Base-by-base conservation (phyloP, 768 basidiomycete genomes). In the Mycena epipterygia region DNA sequence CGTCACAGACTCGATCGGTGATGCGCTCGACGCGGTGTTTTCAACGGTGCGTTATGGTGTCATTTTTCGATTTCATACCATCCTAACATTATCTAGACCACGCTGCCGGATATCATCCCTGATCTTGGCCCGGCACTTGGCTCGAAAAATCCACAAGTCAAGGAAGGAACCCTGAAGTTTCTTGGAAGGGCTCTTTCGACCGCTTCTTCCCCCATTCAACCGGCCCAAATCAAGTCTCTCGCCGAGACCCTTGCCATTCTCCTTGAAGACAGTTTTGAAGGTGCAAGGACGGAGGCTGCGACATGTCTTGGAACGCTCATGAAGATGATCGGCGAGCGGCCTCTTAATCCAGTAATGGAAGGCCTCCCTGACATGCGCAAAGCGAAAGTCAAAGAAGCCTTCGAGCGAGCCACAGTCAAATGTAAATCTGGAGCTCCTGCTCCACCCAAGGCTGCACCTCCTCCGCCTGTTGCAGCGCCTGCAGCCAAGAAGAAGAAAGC, bases 241-340 rank as follows among this genome's bases (percentile, higher is more conserved):
- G 89, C 95, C 2, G 96, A 97, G 68, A 84, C 89, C 11, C 85
- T 98, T 17, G 90, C 92, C 8, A 75, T 82, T 7, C 86, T 96
- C 11, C 86, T 98, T 16, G 96, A 96, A 80, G 98, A 99, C 77
- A 88, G 93, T 14, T 91, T 90, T 71, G 97, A 95, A 78, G 93
- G 93, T 33, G 95, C 96, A 29, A 89, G 98, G 49, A 92, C 91
- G 65, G 94, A 96, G 73, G 95, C 96, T n/a, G 96, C 96, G 0
- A 87, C 87, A 42, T 93, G 91, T 74, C 84, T 99, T 37, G 98
- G 97, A 21, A 92, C 90, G 0, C 82, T 99, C 74, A 97, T 97
- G 94, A 98, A 95, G 85, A 97, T 99, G 88, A 89, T 99, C 14
- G 98, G 98, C 25, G 97, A 99, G 78, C 86, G 97, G 32, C 92